Evolutionary conservation across 1,284 basidiomycete species (phyloP), one percentile per base, ranked within the genome.

Genomic region (Wolfiporia cocos): DNA sequence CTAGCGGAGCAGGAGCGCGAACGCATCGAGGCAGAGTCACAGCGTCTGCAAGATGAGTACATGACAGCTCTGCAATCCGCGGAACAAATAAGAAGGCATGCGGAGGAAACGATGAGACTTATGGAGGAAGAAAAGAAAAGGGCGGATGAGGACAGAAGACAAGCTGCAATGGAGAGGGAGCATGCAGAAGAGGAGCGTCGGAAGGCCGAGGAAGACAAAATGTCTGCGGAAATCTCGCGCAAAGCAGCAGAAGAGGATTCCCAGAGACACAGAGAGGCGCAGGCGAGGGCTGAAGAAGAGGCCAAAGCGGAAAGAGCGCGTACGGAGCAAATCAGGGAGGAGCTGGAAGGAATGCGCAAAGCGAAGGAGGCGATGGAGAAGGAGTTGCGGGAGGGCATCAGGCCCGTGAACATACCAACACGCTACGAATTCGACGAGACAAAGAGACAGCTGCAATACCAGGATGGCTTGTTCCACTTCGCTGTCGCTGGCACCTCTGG

Each of bases 391-490:
- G 10, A 37, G 22, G 24, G 22, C 2, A 37, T 17, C 35, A 36
- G 17, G 19, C 29, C 28, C 22, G 14, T 38, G 18, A 15, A 33
- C 15, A 11, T 33, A 17, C 42, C 42, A 4, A 33, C 42, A 12
- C 10, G 21, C 5, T 20, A 36, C 12, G 22, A 38, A 18, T 30
- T 29, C 28, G 31, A 23, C 9, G 35, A 21, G 14, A 38, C 23
- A 15, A 23, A 18, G 36, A 28, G 24, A 15, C 35, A 28, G 11
- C 20, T 43, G 3, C 14, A 31, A 10, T 43, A 43, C 22, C 6
- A 28, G 18, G 36, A 33, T 3, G 36, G 42, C 6, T 9, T 38
- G 14, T 43, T 33, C 31, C 36, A 43, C 23, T 43, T 43, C 31
- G 42, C 42, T 1, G 26, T 43, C 31, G 36, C 36, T 3, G 42